phyloP scores from a whole-genome alignment of 805 yeast genomes.

The Hanseniaspora taiwanica region DNA sequence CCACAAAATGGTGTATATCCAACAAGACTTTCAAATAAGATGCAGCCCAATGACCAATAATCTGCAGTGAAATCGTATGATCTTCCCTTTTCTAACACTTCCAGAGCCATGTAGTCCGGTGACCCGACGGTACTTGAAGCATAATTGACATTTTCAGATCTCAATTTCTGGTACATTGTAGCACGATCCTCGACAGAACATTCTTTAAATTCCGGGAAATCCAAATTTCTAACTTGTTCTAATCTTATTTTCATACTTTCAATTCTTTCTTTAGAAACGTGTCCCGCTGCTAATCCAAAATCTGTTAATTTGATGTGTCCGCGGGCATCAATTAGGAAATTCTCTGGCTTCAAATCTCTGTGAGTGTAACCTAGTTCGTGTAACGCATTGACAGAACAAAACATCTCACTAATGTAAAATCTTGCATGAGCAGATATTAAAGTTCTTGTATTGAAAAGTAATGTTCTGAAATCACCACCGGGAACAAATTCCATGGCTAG shows the following conservation, averaged over 20 bases:
- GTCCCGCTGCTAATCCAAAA: slow-evolving; percentile 95
- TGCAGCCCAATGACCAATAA: slow-evolving; percentile 97
- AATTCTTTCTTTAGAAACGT: slow-evolving; percentile 82
- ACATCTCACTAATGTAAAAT: slow-evolving; percentile 93
- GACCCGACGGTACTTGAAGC: slow-evolving; percentile 96
- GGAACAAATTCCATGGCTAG: slow-evolving; percentile 99
- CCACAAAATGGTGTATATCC: slow-evolving; percentile 98
- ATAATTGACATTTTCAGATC: slow-evolving; percentile 63
- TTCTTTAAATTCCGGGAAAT: slow-evolving; percentile 47
- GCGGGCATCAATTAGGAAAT: slow-evolving; percentile 74
- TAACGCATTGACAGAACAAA: slow-evolving; percentile 81
- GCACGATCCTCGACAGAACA: slow-evolving; percentile 81
- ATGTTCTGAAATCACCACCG: slow-evolving; percentile 95
- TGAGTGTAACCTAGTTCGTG: slow-evolving; percentile 95
- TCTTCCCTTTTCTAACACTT: slow-evolving; percentile 78
- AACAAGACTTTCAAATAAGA: slow-evolving; percentile 87
- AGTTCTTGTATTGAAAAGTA: slow-evolving; percentile 85
- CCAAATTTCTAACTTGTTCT: slow-evolving; percentile 62
- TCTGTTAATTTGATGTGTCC: slow-evolving; percentile 93
- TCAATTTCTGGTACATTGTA: slow-evolving; percentile 62
- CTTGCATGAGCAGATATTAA: slow-evolving; percentile 91
- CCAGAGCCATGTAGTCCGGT: slow-evolving; percentile 98
- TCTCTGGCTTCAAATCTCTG: slow-evolving; percentile 92
- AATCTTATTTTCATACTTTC: slow-evolving; percentile 74
- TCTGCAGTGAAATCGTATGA: slow-evolving; percentile 92